These are phyloP conservation scores for Thymus quinquecostatus DNA, from an alignment of 257 asterid species.

Conservation along the genomic window DNA sequence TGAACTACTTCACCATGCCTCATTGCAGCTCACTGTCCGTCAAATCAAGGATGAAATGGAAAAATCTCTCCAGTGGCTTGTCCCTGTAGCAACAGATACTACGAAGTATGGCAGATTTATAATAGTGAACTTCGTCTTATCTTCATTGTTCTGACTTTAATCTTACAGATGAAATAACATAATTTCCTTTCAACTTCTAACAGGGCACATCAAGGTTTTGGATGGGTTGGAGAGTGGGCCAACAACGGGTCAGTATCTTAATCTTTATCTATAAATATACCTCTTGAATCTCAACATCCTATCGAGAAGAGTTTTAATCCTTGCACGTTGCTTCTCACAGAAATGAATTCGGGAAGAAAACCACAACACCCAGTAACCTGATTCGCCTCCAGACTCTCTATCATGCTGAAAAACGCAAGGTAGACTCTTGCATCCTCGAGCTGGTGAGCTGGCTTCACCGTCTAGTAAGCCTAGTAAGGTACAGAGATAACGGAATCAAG, in stretches of 20 bases:
- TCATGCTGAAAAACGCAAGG: slow-evolving; percentile 80
- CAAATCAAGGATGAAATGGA: slow-evolving; percentile 96
- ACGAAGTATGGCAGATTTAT: slow-evolving; percentile 58
- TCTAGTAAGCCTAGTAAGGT: slow-evolving; percentile 68
- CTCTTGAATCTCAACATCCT: background rate
- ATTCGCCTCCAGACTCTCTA: slow-evolving; percentile 89
- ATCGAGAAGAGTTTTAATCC: background rate
- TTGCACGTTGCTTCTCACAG: slow-evolving; percentile 45
- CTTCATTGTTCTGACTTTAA: background rate
- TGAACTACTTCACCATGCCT: slow-evolving; percentile 28
- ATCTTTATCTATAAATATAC: no score
- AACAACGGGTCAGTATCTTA: slow-evolving; percentile 72
- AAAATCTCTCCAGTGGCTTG: slow-evolving; percentile 91
- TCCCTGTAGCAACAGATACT: slow-evolving; percentile 89
- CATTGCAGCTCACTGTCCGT: slow-evolving; percentile 70
- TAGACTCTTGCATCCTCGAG: slow-evolving; percentile 73
- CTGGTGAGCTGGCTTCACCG: slow-evolving; percentile 85
- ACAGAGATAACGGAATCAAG: slow-evolving; percentile 59
- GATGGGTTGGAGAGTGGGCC: slow-evolving; percentile 99
- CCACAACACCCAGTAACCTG: slow-evolving; percentile 44
- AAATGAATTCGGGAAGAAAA: slow-evolving; percentile 75
- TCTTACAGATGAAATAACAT: slow-evolving; percentile 31
- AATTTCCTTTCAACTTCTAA: slow-evolving; percentile 30
- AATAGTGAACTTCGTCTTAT: slow-evolving; percentile 9
- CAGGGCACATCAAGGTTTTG: slow-evolving; percentile 99